Base-by-base conservation (phyloP, 2,329 filamentous ascomycete species). In the Septoria linicola region DNA sequence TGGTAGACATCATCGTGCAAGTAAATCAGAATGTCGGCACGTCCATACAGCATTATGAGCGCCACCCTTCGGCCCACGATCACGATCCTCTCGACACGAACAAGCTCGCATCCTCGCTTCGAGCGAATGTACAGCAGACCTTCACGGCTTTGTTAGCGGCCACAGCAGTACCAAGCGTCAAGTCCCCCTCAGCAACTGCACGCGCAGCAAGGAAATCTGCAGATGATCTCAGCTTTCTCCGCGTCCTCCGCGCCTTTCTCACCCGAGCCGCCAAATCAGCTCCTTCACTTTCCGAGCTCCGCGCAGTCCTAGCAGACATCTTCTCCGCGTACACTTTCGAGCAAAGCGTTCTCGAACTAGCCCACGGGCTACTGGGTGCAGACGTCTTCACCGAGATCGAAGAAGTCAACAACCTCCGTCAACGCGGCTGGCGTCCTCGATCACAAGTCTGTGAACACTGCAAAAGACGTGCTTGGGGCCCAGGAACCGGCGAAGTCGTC, bases 291-390 rank as follows among this genome's bases (percentile, higher is more conserved):
- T 85, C 89, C 1, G 90, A 97, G 66, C 79, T 99, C 2, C 86
- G 93, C 37, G 81, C 82, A 5, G 91, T 97, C 0, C 80, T 99
- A 1, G 77, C 83, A 1, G 93, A 91, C 10, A 92, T 99, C 49
- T 97, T 99, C 72, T 84, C 92, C 0, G 92, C 93, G 0, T 99
- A 99, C 67, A 86, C 90, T 0, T 96, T 97, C 67, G 93, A 99
- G 69, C 53, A 92, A 68, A 91, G 88, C 0, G 88, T 99, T 13
- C 79, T 99, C 16, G 79, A 81, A 1, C 80, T 99, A 2, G 89
- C 93, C 0, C 95, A 92, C 67, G 80, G 86, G 3, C 83, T 99
- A 49, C 77, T 99, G 0, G 91, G 95, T 57, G 85, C 89, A 60
- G 93, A 93, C 63, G 78, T 96, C 4, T 99, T 97, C 63, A 81